Base-by-base conservation (phyloP, 495 filamentous ascomycete genomes). In the Jackrogersella multiformis region DNA sequence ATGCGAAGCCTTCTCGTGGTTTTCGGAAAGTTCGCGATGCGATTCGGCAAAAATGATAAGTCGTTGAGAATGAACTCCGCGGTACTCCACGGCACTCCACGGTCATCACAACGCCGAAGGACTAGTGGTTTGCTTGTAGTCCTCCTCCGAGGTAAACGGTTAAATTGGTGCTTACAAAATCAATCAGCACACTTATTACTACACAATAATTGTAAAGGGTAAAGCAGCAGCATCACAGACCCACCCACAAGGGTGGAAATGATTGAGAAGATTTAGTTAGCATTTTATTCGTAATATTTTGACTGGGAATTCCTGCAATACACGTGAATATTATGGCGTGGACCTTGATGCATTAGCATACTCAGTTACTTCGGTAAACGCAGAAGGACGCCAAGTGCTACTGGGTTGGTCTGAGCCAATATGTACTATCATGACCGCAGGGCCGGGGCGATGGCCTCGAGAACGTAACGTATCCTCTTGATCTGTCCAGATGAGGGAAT, bases 401-500 rank as follows among this genome's bases (percentile, higher is more conserved):
- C 57, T 66, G 26, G 39, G 60, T 38, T 66, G 58, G 21, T 65
- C 48, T 9, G 73, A 75, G 18, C 68, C 73, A 41, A 75, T 71
- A 10, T 42, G 70, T 35, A 75, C 58, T 15, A 73, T 68, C 10
- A 61, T 65, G 21, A 71, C 49, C 16, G 32, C 52, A 26, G 70
- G 61, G 0, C 55, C 45, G 7, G 57, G 12, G 15, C 35, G 35
- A 21, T n/a, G 0, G n/a, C 46, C 57, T 61, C 21, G 36, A 15
- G 34, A 44, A 36, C 16, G 12, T 2, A 49, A 44, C n/a, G 20
- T 13, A 13, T 61, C 45, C 21, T 54, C 62, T 18, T 70, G 64
- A 28, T 75, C 73, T 18, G 28, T 45, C 73, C 73, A 75, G 26
- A 67, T 41, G 38, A 75, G 54, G 0, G 70, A 54, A 32, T 61